A percentile compares a stretch with the other conserved stretches of the same genome.
Evolutionary conservation across 768 basidiomycete genomes (phyloP).

Genomic region (Amanita muscaria): DNA sequence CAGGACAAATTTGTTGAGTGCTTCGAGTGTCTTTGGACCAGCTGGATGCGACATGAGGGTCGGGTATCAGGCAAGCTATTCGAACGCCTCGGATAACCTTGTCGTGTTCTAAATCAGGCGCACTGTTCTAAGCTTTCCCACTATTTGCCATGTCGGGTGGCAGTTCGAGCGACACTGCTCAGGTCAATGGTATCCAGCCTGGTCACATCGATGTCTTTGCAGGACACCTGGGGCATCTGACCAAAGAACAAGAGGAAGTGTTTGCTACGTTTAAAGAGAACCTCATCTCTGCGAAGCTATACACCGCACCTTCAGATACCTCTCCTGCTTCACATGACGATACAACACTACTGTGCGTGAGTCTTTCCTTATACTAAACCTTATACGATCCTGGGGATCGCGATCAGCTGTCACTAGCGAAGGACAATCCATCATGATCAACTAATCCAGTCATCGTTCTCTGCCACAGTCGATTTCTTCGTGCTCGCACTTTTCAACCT

Average conservation of each 20-base stretch:
- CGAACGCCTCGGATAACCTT: too few species aligned
- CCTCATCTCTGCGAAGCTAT: slow-evolving; percentile 44
- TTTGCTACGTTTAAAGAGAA: slow-evolving; percentile 46
- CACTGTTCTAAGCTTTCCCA: neutral
- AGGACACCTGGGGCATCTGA: slow-evolving; percentile 49
- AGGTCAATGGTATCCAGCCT: neutral
- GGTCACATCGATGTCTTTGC: slow-evolving; percentile 18
- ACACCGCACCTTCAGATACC: slow-evolving; percentile 27
- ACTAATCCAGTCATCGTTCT: too few species aligned
- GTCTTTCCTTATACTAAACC: neutral
- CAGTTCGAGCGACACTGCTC: too few species aligned
- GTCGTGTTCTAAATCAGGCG: too few species aligned
- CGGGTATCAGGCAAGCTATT: neutral
- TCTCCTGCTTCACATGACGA: slow-evolving; percentile 51
- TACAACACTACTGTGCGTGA: slow-evolving; percentile 51
- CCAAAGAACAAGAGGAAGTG: slow-evolving; percentile 36
- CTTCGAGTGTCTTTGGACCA: slow-evolving; percentile 12
- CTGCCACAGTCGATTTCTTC: slow-evolving; percentile 71
- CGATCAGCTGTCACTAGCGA: too few species aligned
- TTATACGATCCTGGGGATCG: too few species aligned
- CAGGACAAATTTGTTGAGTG: slow-evolving; percentile 42
- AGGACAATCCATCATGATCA: too few species aligned
- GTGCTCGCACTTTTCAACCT: slow-evolving; percentile 65
- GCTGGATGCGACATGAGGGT: slow-evolving; percentile 1
- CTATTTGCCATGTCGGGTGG: neutral